Conservation (phyloP, 2,329 filamentous ascomycete species). For the Trichoderma sp. region DNA sequence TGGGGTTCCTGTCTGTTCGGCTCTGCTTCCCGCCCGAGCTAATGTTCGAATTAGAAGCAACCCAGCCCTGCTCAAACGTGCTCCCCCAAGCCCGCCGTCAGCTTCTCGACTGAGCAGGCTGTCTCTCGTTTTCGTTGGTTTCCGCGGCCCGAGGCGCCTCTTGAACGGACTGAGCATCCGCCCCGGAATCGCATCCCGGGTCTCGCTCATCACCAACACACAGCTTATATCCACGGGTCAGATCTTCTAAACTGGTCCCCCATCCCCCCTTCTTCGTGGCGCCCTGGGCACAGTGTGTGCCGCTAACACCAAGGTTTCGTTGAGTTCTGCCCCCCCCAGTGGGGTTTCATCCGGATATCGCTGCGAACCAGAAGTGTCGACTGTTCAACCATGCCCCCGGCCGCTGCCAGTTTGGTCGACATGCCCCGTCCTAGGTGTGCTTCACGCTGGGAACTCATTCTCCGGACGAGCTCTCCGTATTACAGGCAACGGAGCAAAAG, state of each 20-base stretch:
- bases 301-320: neutral
- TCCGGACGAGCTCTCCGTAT: neutral
- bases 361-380: neutral
- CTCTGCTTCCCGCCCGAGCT: neutral
- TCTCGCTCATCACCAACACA: neutral
- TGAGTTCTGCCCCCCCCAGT: neutral
- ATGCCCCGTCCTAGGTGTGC: neutral
- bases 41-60: neutral
- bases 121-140: neutral
- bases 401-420: neutral
- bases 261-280: neutral
- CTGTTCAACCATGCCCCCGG: neutral
- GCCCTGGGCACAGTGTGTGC: neutral
- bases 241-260: neutral
- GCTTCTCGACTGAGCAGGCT: neutral
- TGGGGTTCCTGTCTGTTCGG: neutral
- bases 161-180: neutral
- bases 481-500: neutral
- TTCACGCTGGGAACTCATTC: neutral
- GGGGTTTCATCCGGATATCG: conserved; percentile 7
- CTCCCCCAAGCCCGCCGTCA: neutral
- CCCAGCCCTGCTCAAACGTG: neutral
- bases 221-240: neutral
- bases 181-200: neutral
- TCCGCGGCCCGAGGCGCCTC: neutral